These are phyloP conservation scores for Coleophoma cylindrospora DNA, from an alignment of 2,329 filamentous ascomycete species.

Conservation along the genomic window DNA sequence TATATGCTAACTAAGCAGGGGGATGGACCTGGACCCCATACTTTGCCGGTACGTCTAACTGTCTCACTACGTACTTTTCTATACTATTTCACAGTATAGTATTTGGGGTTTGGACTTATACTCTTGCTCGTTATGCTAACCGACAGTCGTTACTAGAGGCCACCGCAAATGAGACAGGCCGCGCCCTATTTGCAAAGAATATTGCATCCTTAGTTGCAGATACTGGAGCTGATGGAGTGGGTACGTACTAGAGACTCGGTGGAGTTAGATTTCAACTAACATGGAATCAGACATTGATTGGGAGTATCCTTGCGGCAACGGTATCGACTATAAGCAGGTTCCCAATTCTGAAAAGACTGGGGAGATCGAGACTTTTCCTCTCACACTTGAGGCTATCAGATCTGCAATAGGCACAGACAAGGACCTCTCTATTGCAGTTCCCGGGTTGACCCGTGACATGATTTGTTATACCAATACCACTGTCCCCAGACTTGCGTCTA, in stretches of 20 bases:
- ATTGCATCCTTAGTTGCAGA: neutral
- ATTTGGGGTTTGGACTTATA: too few relatives aligned
- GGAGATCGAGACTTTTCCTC: neutral
- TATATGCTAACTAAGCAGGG: neutral
- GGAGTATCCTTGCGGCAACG: constrained; percentile 1
- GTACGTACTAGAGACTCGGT: neutral
- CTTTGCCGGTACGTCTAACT: neutral
- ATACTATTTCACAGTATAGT: too few relatives aligned
- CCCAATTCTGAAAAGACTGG: constrained; percentile 1
- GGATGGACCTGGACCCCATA: neutral
- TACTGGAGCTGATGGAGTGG: neutral
- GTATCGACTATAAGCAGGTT: constrained; percentile 2
- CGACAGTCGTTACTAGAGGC: neutral
- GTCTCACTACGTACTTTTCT: too few relatives aligned
- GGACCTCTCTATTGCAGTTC: neutral
- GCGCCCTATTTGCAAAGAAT: neutral
- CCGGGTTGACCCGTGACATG: neutral
- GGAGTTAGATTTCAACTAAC: neutral
- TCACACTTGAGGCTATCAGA: neutral
- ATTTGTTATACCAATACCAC: neutral
- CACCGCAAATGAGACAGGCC: neutral
- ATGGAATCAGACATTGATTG: neutral
- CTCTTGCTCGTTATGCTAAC: too few relatives aligned
- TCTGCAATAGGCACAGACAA: neutral
- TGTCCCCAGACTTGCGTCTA: neutral